Evolutionary conservation across 2,329 filamentous ascomycete genomes (phyloP), one percentile per base, ranked within the genome.

Genomic region (Calonectria pseudoreteaudii): DNA sequence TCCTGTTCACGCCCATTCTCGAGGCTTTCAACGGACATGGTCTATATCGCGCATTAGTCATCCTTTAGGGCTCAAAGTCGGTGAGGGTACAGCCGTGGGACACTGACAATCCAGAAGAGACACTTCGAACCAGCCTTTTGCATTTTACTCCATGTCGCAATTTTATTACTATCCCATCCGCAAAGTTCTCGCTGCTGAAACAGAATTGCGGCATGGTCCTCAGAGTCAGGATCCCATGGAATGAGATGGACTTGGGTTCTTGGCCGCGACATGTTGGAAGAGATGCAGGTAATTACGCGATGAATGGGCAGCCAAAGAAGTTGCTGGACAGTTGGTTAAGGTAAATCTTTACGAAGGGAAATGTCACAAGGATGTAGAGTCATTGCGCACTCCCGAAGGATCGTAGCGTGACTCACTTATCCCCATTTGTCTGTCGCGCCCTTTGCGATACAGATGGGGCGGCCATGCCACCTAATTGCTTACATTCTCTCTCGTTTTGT

Each of bases 21-120:
- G 3, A 70, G 23, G 2, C 70, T 60, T 8, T 76, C 70, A 10
- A 72, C 47, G 5, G 60, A 64, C 20, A 79, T 47, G 0, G 75
- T 75, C 79, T 80, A 36, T 62, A 30, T 62, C 56, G 34, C 18
- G 2, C 18, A 31, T 26, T 16, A 41, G 16, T 72, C 26, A 77
- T 66, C n/a, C 1, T 23, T 1, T 31, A 4, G 0, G 6, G 3
- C 18, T 14, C 16, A 18, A 23, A 41, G 7, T 30, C 10, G 6
- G 20, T 10, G 9, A 7, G 3, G 9, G 11, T 0, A 3, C 10
- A 14, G 28, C 1, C 23, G 26, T 1, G 14, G 38, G 26, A 18
- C 3, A 68, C 76, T 44, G 36, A 79, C 79, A 16, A 81, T 81
- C 79, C 79, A 81, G n/a, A 76, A 81, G 2, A 81, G 75, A 4